A percentile compares a stretch with the other conserved stretches of the same genome.
Evolutionary conservation across 2,329 filamentous ascomycete genomes (phyloP).

Genomic region (Claviceps maximensis): DNA sequence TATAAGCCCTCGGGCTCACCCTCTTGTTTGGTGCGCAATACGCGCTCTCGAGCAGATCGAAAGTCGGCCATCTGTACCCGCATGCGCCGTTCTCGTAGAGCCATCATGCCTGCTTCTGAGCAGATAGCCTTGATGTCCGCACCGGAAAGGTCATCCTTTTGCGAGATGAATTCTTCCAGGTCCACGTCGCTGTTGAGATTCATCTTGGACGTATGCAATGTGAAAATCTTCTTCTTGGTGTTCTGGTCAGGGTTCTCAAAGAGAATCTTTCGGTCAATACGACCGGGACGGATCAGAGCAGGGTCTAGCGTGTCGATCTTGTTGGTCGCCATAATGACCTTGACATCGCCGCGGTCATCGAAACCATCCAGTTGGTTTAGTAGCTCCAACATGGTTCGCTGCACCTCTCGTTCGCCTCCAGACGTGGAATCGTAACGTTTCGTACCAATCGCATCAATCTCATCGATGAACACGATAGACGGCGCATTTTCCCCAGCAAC

Average conservation of each 20-base stretch:
- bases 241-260: constrained; percentile 64
- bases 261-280: constrained; percentile 95
- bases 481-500: constrained; percentile 93
- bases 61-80: constrained; percentile 99
- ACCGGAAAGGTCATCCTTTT: constrained; percentile 94
- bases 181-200: constrained; percentile 93
- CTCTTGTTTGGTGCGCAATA: constrained; percentile 97
- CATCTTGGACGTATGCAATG: constrained; percentile 97
- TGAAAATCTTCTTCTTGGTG: constrained; percentile 96
- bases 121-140: constrained; percentile 99
- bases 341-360: constrained; percentile 96
- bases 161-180: constrained; percentile 92
- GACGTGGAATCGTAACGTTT: constrained; percentile 98
- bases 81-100: constrained; percentile 89
- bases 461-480: constrained; percentile 97
- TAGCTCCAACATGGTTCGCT: constrained; percentile 96
- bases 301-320: constrained; percentile 98
- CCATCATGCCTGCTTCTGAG: constrained; percentile 90
- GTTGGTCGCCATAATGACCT: constrained; percentile 99
- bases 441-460: constrained; percentile 97
- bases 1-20: constrained; percentile 97
- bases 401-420: constrained; percentile 91
- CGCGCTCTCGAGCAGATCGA: constrained; percentile 78
- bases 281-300: constrained; percentile 86
- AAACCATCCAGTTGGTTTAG: constrained; percentile 98